phyloP scores from a whole-genome alignment of 768 basidiomycete species.

The Mycena kentingensis region DNA sequence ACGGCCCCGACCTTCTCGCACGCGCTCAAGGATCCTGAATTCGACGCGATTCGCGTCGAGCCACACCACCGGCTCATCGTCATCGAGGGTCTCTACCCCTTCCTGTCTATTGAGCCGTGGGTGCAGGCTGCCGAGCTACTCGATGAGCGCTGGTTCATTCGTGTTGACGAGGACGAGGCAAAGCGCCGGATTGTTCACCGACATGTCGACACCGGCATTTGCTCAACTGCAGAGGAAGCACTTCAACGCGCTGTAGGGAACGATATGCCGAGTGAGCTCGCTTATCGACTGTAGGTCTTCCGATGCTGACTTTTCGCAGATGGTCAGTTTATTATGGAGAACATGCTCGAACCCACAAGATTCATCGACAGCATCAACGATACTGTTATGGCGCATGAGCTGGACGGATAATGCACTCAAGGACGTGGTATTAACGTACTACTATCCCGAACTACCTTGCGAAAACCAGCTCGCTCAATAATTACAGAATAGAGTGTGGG shows the following conservation, averaged over 20 bases:
- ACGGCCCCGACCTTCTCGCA: constrained; percentile 78
- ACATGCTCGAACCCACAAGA: constrained; percentile 49
- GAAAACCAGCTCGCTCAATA: no score
- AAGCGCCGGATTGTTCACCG: constrained; percentile 62
- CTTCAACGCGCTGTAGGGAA: constrained; percentile 73
- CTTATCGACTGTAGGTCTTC: constrained; percentile 2
- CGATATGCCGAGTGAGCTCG: constrained; percentile 72
- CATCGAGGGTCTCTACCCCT: constrained; percentile 88
- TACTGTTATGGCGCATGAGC: constrained; percentile 20
- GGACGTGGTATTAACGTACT: no score
- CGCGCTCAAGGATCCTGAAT: constrained; percentile 53
- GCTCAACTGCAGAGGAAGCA: constrained; percentile 64
- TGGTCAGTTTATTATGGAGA: constrained; percentile 45
- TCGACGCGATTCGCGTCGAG: constrained; percentile 50
- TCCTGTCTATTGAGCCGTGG: constrained; percentile 79
- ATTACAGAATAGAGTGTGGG: no score
- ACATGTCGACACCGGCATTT: constrained; percentile 79
- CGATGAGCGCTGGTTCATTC: constrained; percentile 80
- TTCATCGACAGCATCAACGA: constrained; percentile 41
- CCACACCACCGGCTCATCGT: constrained; percentile 74
- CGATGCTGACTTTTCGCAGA: constrained; percentile 32
- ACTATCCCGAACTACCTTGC: no score
- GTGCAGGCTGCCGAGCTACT: constrained; percentile 57
- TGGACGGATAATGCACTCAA: constrained; percentile 5
- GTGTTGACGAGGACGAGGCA: constrained; percentile 58